Evolutionary conservation across 495 filamentous ascomycete species (phyloP).

Genomic region (Xylaria acuta): DNA sequence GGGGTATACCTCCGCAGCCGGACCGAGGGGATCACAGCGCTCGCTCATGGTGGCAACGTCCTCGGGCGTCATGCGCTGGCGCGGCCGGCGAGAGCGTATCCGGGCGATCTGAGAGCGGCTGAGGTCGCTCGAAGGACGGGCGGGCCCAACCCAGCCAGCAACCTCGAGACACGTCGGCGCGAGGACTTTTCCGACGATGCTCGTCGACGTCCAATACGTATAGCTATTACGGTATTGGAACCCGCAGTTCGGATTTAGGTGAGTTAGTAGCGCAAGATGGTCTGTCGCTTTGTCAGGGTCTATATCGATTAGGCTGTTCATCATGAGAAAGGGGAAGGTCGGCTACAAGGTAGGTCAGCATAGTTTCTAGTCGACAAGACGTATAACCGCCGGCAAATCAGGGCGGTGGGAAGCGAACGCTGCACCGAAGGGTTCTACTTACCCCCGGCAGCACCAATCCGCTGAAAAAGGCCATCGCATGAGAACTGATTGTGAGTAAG

Average conservation of each 20-base stretch:
- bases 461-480: conserved; percentile 75
- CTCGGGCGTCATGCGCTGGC: conserved; percentile 47
- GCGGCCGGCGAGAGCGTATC: conserved; percentile 60
- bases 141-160: conserved; percentile 73
- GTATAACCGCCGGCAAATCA: not conserved
- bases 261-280: conserved; percentile 64
- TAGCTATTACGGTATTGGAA: conserved; percentile 72
- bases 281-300: conserved; percentile 65
- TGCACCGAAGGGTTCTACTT: conserved; percentile 23
- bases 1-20: conserved; percentile 60
- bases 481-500: conserved; percentile 65
- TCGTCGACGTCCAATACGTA: conserved; percentile 74
- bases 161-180: conserved; percentile 75
- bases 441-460: conserved; percentile 72
- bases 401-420: not conserved
- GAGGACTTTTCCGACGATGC: conserved; percentile 77
- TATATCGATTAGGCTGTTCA: conserved; percentile 75
- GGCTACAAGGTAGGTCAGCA: conserved; percentile 36
- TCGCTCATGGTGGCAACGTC: conserved; percentile 65
- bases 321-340: conserved; percentile 72
- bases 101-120: conserved; percentile 66
- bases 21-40: conserved; percentile 70
- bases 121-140: conserved; percentile 65
- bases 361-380: not conserved
- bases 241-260: conserved; percentile 67